Base-by-base conservation (phyloP, 169 alveolate genomes). In the Plasmodium coatneyi region DNA sequence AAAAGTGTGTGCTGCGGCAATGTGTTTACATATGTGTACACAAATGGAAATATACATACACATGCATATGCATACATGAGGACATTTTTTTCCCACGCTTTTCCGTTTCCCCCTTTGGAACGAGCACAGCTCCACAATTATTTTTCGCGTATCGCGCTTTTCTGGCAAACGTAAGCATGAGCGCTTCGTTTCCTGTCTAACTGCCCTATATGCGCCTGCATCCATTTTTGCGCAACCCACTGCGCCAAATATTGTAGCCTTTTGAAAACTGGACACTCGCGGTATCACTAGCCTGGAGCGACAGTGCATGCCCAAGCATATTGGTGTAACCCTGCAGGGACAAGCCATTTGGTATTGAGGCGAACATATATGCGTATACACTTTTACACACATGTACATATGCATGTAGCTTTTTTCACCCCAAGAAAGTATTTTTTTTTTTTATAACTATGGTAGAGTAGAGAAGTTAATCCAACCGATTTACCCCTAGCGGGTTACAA, bases 131-230 rank as follows among this genome's bases (percentile, higher is more conserved):
- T 60, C 76, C 12, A 60, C 76, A 60, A 60, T 60, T 60, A 25
- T 60, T 60, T 60, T 60, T 60, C 76, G 12, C 76, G 30, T 60
- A 19, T 60, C 10, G 76, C 16, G 16, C 19, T 60, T 60, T 41
- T 60, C 19, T 60, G 76, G 3, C 34, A 25, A 60, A 25, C 34
- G 76, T 60, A 30, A 78, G 54, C 46, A 34, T 78, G 52, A 41
- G 41, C 71, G 28, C 54, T 78, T 78, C 52, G 84, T 28, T 78
- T 78, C 36, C 16, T 78, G 66, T 78, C 54, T 78, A 78, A 78
- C 22, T 34, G 54, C 19, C 30, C 46, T 78, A 78, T 6, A 12
- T 41, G 54, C 52, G 28, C 7, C 28, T 39, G 28, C 71, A 78
- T 16, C 52, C 39, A 78, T 32, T 46, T 78, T 78, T 78, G 70